phyloP scores from a whole-genome alignment of 768 basidiomycete species.

The Floccularia luteovirens region DNA sequence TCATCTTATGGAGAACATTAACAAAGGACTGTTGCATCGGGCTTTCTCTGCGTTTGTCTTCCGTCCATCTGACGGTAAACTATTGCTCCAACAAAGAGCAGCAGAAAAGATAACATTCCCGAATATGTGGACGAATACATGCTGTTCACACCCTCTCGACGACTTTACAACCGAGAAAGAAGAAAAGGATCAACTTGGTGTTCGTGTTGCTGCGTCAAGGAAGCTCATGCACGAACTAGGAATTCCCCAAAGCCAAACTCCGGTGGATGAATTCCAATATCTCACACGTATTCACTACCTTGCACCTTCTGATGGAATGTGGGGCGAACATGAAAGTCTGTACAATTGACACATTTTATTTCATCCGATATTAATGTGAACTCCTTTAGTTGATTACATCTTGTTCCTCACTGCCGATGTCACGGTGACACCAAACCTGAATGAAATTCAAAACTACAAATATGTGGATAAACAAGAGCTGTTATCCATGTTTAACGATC shows the following conservation, averaged over 20 bases:
- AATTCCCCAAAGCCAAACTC: slow-evolving; percentile 72
- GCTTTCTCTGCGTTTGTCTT: slow-evolving; percentile 98
- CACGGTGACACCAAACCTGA: slow-evolving; percentile 68
- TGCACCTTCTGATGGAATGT: slow-evolving; percentile 84
- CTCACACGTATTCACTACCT: slow-evolving; percentile 96
- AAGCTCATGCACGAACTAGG: slow-evolving; percentile 97
- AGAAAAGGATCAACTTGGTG: slow-evolving; percentile 73
- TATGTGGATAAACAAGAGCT: slow-evolving; percentile 91
- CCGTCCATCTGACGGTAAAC: slow-evolving; percentile 86
- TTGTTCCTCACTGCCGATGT: slow-evolving; percentile 91
- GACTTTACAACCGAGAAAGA: slow-evolving; percentile 84
- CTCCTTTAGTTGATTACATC: slow-evolving; percentile 85
- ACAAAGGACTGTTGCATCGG: slow-evolving; percentile 88
- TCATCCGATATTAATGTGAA: background rate
- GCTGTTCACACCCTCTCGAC: slow-evolving; percentile 93
- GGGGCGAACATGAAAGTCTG: slow-evolving; percentile 98
- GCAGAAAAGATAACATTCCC: slow-evolving; percentile 99
- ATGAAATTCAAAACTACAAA: slow-evolving; percentile 87
- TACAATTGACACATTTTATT: background rate
- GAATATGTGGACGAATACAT: slow-evolving; percentile 99
- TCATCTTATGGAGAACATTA: slow-evolving; percentile 96
- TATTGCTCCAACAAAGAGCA: slow-evolving; percentile 91
- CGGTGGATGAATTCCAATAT: slow-evolving; percentile 85
- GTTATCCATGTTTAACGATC: slow-evolving; percentile 81
- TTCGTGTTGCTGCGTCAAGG: slow-evolving; percentile 83